phyloP scores from a whole-genome alignment of 192 early-diverging fungal species.

The Backusella morwellensis region DNA sequence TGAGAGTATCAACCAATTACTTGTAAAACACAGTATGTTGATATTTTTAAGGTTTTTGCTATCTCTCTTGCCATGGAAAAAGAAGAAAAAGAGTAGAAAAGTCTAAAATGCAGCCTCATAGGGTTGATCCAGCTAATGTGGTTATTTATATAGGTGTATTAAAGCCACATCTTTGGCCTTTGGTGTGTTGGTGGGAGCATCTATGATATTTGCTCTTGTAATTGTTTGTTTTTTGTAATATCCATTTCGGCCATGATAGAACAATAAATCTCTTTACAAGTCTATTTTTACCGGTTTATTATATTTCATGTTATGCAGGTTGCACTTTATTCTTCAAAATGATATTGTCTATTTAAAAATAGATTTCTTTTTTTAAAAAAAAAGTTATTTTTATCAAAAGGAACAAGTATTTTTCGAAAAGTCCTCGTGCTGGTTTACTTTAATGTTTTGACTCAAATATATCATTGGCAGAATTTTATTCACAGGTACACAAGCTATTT shows the following conservation, averaged over 20 bases:
- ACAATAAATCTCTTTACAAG: conserved; percentile 29
- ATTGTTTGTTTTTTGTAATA: conserved; percentile 22
- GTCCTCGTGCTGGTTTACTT: conserved; percentile 23
- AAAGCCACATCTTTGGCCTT: conserved; percentile 30
- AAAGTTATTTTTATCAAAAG: background rate
- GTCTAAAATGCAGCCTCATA: background rate
- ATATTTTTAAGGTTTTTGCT: conserved; percentile 20
- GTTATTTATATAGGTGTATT: conserved; percentile 27
- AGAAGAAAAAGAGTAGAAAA: too few species aligned
- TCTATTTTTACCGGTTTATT: conserved; percentile 36
- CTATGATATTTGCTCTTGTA: conserved; percentile 26
- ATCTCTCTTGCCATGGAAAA: background rate
- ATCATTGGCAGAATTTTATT: conserved; percentile 30
- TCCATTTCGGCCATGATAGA: conserved; percentile 31
- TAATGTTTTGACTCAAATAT: conserved; percentile 32
- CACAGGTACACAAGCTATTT: conserved; percentile 31
- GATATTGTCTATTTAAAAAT: background rate
- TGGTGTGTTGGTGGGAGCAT: conserved; percentile 31
- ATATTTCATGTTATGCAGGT: conserved; percentile 32
- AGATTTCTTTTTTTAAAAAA: background rate
- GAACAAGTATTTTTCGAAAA: background rate
- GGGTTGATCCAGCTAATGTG: conserved; percentile 32
- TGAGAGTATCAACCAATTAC: too few species aligned
- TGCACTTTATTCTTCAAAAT: background rate
- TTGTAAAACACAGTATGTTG: conserved; percentile 5